Evolutionary conservation across 345 rosid genomes (phyloP).

Genomic region (Rhizophora mangle): DNA sequence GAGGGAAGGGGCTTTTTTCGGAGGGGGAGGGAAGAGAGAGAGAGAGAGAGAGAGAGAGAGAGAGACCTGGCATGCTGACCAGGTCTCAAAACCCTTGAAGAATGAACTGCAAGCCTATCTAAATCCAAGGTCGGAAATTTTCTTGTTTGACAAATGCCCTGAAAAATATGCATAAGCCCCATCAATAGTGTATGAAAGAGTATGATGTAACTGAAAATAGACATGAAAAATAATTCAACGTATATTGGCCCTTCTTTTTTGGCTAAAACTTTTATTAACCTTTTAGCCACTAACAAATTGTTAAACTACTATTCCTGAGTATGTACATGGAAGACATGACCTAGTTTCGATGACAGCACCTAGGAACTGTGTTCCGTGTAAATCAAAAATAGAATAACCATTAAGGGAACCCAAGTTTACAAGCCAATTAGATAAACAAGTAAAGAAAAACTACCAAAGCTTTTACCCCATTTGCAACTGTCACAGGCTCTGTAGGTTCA

Average conservation of each 20-base stretch:
- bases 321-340: too few relatives aligned
- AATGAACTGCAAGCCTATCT: slow-evolving; percentile 53
- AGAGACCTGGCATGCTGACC: slow-evolving; percentile 39
- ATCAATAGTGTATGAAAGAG: neutral
- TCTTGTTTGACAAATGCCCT: slow-evolving; percentile 48
- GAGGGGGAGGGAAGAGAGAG: neutral
- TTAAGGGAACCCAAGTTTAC: too few relatives aligned
- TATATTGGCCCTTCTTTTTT: too few relatives aligned
- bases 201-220: neutral
- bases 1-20: neutral
- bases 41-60: slow-evolving; percentile 6
- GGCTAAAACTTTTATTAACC: too few relatives aligned
- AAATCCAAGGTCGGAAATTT: slow-evolving; percentile 39
- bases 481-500: slow-evolving; percentile 41
- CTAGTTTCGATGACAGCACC: too few relatives aligned
- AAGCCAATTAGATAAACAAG: neutral
- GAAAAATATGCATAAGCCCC: slow-evolving; percentile 8
- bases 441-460: slow-evolving; percentile 38
- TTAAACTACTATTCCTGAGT: too few relatives aligned
- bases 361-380: too few relatives aligned
- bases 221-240: too few relatives aligned
- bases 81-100: slow-evolving; percentile 42
- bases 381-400: too few relatives aligned
- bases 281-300: too few relatives aligned
- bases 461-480: slow-evolving; percentile 30